Conservation (phyloP, 169 alveolate species). For the Eimeria necatrix region DNA sequence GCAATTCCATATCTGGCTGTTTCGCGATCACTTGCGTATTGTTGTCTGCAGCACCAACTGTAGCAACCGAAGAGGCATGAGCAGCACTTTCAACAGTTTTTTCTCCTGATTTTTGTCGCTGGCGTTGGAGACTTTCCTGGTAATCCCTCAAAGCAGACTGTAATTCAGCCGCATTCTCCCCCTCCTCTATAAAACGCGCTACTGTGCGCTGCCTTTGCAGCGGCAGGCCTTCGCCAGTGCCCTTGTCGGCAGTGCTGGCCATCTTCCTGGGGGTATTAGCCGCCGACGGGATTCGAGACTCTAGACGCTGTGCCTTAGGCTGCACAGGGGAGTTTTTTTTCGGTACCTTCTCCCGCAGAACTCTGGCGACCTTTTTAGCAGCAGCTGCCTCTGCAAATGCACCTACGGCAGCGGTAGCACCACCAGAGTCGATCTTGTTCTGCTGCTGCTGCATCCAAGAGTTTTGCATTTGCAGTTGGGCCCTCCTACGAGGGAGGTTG, state of each 20-base stretch:
- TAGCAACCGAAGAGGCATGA: not conserved
- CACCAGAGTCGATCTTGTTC: not conserved
- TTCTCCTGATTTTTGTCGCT: slow-evolving; percentile 3
- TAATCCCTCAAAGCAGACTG: slow-evolving; percentile 44
- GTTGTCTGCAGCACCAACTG: not conserved
- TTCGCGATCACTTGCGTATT: not conserved
- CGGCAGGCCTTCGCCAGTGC: not conserved
- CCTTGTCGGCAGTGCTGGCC: not conserved
- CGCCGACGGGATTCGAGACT: not conserved
- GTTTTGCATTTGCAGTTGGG: slow-evolving; percentile 2
- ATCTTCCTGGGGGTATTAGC: slow-evolving; percentile 12
- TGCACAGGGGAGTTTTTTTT: not conserved
- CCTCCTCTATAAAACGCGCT: slow-evolving; percentile 49
- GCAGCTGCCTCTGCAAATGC: slow-evolving; percentile 75
- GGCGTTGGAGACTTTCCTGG: slow-evolving; percentile 15
- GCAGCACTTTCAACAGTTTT: not conserved
- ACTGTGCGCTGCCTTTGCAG: slow-evolving; percentile 72
- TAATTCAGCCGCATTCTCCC: slow-evolving; percentile 17
- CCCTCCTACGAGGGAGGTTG: slow-evolving; percentile 10
- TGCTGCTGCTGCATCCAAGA: slow-evolving; percentile 18
- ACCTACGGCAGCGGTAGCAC: slow-evolving; percentile 10
- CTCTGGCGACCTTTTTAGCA: slow-evolving; percentile 75
- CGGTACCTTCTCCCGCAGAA: slow-evolving; percentile 30
- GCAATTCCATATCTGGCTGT: not conserved
- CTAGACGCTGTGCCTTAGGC: not conserved